Conservation (phyloP, 306 rosid genomes). For the Lathyrus aphaca region DNA sequence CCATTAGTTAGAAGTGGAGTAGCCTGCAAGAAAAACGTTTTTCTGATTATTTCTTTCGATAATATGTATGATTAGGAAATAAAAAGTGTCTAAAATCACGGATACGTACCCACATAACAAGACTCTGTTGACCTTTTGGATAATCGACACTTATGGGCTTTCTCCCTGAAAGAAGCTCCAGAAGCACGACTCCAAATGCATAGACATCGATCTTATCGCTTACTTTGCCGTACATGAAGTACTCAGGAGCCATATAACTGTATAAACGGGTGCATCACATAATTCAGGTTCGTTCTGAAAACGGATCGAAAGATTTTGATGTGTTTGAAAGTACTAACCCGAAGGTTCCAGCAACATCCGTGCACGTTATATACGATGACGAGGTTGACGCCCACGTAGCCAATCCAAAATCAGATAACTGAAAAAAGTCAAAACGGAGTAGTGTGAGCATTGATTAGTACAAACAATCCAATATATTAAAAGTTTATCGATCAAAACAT, state of each 20-base stretch:
- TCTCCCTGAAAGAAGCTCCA: slow-evolving; percentile 94
- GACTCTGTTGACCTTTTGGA: slow-evolving; percentile 91
- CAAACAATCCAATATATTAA: slow-evolving; percentile 1
- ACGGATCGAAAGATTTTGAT: slow-evolving; percentile 7
- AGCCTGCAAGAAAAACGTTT: slow-evolving; percentile 60
- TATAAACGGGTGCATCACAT: slow-evolving; percentile 36
- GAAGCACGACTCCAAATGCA: slow-evolving; percentile 90
- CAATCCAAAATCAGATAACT: slow-evolving; percentile 98
- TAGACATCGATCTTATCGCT: slow-evolving; percentile 89
- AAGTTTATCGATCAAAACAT: slow-evolving; percentile 14
- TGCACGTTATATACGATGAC: slow-evolving; percentile 79
- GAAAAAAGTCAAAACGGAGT: slow-evolving; percentile 39
- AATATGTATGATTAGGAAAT: slow-evolving; percentile 26
- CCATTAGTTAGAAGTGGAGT: slow-evolving; percentile 73
- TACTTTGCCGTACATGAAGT: slow-evolving; percentile 96
- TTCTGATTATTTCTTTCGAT: slow-evolving; percentile 1
- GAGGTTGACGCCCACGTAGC: slow-evolving; percentile 84
- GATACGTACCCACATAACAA: slow-evolving; percentile 93
- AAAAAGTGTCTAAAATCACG: slow-evolving; percentile 5
- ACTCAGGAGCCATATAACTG: slow-evolving; percentile 98
- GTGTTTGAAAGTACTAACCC: slow-evolving; percentile 65
- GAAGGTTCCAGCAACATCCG: slow-evolving; percentile 95
- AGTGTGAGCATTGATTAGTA: slow-evolving; percentile 29
- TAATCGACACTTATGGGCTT: slow-evolving; percentile 77
- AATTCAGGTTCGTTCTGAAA: slow-evolving; percentile 30